A percentile compares a stretch with the other conserved stretches of the same genome.
Conservation (phyloP, 2,329 filamentous ascomycete genomes). For the Colletotrichum zoysiae region DNA sequence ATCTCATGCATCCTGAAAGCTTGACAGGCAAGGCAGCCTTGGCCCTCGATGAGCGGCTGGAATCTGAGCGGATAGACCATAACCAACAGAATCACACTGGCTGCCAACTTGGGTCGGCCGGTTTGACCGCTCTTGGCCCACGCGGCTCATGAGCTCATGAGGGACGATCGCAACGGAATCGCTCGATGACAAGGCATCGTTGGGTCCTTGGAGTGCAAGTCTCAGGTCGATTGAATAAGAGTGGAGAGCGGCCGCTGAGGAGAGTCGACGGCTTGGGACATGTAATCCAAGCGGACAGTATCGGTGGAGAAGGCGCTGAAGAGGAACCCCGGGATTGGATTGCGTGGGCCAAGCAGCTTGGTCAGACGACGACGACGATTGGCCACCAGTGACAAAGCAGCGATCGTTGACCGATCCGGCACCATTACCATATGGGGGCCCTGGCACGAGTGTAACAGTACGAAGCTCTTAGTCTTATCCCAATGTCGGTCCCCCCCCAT, state of each 20-base stretch:
- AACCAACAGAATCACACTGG: neutral
- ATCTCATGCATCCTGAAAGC: neutral
- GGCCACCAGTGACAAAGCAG: constrained; percentile 33
- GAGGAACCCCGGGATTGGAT: constrained; percentile 28
- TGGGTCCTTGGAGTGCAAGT: constrained; percentile 6
- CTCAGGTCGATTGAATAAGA: constrained; percentile 1
- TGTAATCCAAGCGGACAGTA: constrained; percentile 4
- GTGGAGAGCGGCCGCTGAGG: neutral
- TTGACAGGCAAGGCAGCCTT: neutral
- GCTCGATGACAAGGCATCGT: constrained; percentile 14
- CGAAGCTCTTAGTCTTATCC: neutral
- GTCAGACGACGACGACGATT: constrained; percentile 32
- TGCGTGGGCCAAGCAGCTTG: constrained; percentile 41
- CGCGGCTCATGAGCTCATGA: neutral
- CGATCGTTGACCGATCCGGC: constrained; percentile 36
- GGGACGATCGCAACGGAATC: neutral
- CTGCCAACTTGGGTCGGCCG: neutral
- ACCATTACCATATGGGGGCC: constrained; percentile 25
- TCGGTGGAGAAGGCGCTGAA: constrained; percentile 5
- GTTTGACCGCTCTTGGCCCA: constrained; percentile 20
- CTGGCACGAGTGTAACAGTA: constrained; percentile 30
- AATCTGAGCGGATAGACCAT: neutral
- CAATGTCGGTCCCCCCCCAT: constrained; percentile 5
- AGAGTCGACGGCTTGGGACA: constrained; percentile 7
- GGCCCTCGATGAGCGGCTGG: neutral